Evolutionary conservation across 192 early-diverging fungal species (phyloP), one percentile per base, ranked within the genome.

Genomic region (Entomortierella chlamydospora): DNA sequence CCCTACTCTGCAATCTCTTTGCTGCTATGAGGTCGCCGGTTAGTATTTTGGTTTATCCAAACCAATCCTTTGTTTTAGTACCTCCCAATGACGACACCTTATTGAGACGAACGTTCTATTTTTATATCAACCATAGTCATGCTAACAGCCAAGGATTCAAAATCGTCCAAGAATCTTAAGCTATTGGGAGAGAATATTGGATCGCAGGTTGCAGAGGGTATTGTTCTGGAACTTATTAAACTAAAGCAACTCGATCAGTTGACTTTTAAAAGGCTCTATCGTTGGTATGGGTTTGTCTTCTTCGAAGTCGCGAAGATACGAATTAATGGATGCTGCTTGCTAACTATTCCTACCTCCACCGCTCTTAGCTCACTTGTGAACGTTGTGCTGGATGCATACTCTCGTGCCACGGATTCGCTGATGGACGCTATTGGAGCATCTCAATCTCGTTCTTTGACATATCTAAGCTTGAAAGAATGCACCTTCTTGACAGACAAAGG

Each of bases 401-500:
- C 64, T 0, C 82, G 82, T 29, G 73, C 84, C 6, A 87, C 86
- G 20, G 86, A 87, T 43, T 87, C 86, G 8, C 33, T 87, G 9
- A 50, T 87, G 51, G 79, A 83, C 18, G 45, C 70, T 1, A 61
- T 87, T 26, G 66, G 81, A 1, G 25, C 26, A 7, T 82, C 82
- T 22, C 71, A 85, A 25, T 30, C 80, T 8, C 49, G 59, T 11
- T 83, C 84, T 0, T 47, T 84, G n/a, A 55, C 57, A 2, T 76
- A 77, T 62, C 26, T 87, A 30, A 84, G 83, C 53, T 30, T 84
- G 49, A 72, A 68, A 18, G 81, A 82, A 15, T 85, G 84, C 28
- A 81, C 72, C 12, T 37, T 87, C 28, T 53, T 87, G 17, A 87
- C 86, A 12, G 84, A 85, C 57, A 69, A 28, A 8, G 82, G 84